Evolutionary conservation across 305 asterid genomes (phyloP).

Genomic region (Rubia balearica): DNA sequence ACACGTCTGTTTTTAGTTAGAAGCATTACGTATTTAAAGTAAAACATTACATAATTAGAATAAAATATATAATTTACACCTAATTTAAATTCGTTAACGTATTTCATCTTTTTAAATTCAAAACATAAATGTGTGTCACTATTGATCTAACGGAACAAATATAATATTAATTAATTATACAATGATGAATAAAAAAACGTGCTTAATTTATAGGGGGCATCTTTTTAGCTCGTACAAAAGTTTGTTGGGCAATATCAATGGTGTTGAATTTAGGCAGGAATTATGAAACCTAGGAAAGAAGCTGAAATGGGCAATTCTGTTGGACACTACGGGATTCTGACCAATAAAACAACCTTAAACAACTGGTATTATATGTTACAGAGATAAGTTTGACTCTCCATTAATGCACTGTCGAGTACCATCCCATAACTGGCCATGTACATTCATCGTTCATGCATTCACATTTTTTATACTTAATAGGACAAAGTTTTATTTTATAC

Average conservation of each 20-base stretch:
- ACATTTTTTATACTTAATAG: not conserved
- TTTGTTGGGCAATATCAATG: not conserved
- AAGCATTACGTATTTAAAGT: no score
- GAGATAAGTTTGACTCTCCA: not conserved
- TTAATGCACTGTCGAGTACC: not conserved
- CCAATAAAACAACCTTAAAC: not conserved
- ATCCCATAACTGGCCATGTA: not conserved
- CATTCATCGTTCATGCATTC: not conserved
- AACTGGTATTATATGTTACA: not conserved
- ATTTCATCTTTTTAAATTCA: no score
- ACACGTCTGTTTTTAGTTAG: no score
- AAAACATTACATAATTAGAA: no score
- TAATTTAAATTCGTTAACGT: no score
- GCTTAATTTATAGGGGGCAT: not conserved
- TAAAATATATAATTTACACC: no score
- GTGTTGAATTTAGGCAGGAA: not conserved
- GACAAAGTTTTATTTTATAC: no score
- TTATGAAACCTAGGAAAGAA: not conserved
- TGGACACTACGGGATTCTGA: not conserved
- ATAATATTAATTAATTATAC: no score
- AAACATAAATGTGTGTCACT: no score
- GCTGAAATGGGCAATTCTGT: not conserved
- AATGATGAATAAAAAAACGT: not conserved
- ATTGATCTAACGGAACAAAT: no score
- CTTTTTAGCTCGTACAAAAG: not conserved